Percentiles rank a stretch among this genome's conserved stretches.
Evolutionary conservation across 352 stramenopile genomes (phyloP).

Genomic region (Aphanomyces stellatus): DNA sequence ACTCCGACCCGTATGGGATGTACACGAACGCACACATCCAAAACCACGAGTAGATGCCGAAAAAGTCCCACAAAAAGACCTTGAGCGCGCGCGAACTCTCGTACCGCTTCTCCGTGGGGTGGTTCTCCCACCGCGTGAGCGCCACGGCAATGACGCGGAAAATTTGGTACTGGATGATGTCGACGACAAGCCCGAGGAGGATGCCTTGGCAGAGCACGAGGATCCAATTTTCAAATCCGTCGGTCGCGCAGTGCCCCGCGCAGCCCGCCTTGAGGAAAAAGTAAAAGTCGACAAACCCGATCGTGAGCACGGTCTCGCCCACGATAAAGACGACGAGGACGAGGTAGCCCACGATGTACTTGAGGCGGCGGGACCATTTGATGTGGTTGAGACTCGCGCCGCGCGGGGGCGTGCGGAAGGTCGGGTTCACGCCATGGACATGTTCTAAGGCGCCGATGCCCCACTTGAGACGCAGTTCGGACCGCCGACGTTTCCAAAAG

Average conservation of each 20-base stretch:
- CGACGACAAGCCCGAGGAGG: constrained; percentile 18
- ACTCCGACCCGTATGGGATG: constrained; percentile 20
- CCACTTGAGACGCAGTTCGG: constrained; percentile 16
- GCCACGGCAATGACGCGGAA: constrained; percentile 16
- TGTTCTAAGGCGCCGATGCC: constrained; percentile 17
- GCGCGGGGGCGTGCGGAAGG: background rate
- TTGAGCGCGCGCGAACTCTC: constrained; percentile 18
- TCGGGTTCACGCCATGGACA: constrained; percentile 2
- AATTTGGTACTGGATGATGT: constrained; percentile 24
- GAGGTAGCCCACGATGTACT: constrained; percentile 17
- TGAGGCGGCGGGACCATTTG: constrained; percentile 20
- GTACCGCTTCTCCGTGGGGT: constrained; percentile 20
- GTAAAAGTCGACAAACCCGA: constrained; percentile 23
- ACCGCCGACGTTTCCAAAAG: constrained; percentile 17
- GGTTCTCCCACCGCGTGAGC: constrained; percentile 21
- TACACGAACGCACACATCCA: constrained; percentile 23
- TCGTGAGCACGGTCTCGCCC: constrained; percentile 18
- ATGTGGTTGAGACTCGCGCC: background rate
- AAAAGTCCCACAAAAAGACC: constrained; percentile 22
- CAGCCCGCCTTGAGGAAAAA: constrained; percentile 22
- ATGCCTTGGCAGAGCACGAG: constrained; percentile 22
- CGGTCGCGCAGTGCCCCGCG: constrained; percentile 5
- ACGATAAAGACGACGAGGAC: constrained; percentile 18
- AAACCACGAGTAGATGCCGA: constrained; percentile 23
- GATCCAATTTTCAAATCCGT: constrained; percentile 20